Evolutionary conservation across 2,329 filamentous ascomycete species (phyloP), one percentile per base, ranked within the genome.

Genomic region (Neopestalotiopsis rosae): DNA sequence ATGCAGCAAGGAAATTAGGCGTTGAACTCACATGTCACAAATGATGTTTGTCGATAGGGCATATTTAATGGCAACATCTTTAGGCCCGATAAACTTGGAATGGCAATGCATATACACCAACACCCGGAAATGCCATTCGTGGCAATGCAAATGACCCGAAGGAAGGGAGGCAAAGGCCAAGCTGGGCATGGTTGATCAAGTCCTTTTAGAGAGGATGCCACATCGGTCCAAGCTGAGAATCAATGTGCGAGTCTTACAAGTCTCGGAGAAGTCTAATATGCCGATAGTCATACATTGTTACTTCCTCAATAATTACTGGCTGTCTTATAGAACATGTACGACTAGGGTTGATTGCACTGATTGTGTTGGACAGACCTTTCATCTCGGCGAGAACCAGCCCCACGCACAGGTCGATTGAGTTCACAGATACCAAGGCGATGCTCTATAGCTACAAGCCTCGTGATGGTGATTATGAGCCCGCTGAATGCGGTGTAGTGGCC

Each of bases 1-100:
- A n/a, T 52, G 45, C 45, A 52, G 45, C 45, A 52, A 52, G 17
- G 45, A 52, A 52, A 52, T 62, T 34, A 62, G 59, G 17, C 30
- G n/a, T 34, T 62, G 59, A 59, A 17, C 57, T 30, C 30, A 30
- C 24, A 34, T 59, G 57, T 34, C 57, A 59, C 30, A 24, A 9
- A 30, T 28, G n/a, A 34, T 14, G 30, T 52, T 20, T n/a, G 45
- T 52, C 45, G 45, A 17, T 52, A 24, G n/a, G 45, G 45, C 45
- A 52, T 49, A 5, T n/a, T 52, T 6, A 7, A 24, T 3, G 17
- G 45, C 24, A 28, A 28, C 45, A 24, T 17, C 17, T 17, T 52
- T 7, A 2, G 9, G n/a, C 45, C n/a, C 20, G 45, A 20, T 9
- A 52, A 52, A 9, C 45, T 24, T 52, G 45, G 7, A 52, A 38